Conservation (phyloP, 257 asterid species). For the Scutellaria minor region DNA sequence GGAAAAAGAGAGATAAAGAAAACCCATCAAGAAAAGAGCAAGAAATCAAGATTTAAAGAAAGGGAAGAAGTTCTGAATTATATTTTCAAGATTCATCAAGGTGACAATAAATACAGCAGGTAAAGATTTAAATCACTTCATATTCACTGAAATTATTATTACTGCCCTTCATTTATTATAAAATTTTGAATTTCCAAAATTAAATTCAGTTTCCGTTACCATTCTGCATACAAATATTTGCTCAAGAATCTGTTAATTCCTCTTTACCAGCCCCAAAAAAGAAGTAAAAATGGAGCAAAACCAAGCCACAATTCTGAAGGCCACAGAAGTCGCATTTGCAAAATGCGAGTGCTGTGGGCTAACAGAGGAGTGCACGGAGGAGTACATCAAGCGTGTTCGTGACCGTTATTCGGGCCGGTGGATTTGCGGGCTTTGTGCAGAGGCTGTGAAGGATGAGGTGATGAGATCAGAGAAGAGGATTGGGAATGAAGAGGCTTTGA, state of each 20-base stretch:
- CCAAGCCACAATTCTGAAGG: constrained; percentile 30
- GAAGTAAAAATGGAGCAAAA: constrained; percentile 25
- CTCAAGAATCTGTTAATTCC: neutral
- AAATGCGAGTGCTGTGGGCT: constrained; percentile 86
- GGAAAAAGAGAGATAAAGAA: constrained; percentile 58
- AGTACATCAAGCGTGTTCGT: constrained; percentile 60
- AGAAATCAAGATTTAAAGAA: neutral
- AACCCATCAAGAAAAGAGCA: neutral
- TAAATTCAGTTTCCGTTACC: constrained; percentile 36
- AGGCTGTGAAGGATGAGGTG: constrained; percentile 82
- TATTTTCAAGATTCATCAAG: constrained; percentile 3
- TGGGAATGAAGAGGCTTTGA: constrained; percentile 74
- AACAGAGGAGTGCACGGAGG: constrained; percentile 84
- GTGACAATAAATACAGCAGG: constrained; percentile 32
- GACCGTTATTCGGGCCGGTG: constrained; percentile 72
- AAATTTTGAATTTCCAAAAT: constrained; percentile 26
- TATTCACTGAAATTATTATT: neutral
- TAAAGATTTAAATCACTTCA: neutral
- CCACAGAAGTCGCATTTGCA: constrained; percentile 50
- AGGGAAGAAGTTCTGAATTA: neutral
- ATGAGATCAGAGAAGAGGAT: constrained; percentile 51
- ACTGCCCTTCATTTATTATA: constrained; percentile 17
- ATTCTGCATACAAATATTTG: constrained; percentile 18
- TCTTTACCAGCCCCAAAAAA: neutral
- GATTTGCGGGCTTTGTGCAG: constrained; percentile 92